A percentile compares a stretch with the other conserved stretches of the same genome.
phyloP scores from a whole-genome alignment of 371 early-diverging fungal genomes.

The Apophysomyces sp. region DNA sequence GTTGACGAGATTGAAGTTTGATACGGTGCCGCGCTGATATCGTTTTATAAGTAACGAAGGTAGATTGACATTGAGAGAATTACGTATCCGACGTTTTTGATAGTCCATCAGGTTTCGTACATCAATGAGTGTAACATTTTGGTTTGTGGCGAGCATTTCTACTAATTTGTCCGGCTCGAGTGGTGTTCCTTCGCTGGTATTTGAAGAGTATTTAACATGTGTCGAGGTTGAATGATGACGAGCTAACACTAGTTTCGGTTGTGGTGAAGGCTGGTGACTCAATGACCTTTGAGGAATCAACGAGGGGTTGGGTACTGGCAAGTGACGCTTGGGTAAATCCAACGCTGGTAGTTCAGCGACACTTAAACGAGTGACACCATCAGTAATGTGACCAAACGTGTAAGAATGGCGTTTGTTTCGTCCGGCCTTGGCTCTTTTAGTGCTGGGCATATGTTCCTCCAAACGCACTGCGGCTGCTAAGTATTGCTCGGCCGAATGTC shows the following conservation, averaged over 20 bases:
- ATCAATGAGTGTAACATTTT: slow-evolving; percentile 38
- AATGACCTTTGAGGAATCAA: slow-evolving; percentile 31
- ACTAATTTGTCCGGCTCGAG: slow-evolving; percentile 23
- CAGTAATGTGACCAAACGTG: slow-evolving; percentile 4
- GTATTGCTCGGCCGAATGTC: slow-evolving; percentile 8
- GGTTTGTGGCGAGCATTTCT: slow-evolving; percentile 8
- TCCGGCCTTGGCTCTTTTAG: background rate
- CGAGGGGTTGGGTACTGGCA: background rate
- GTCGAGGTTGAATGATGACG: slow-evolving; percentile 14
- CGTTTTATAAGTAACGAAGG: slow-evolving; percentile 62
- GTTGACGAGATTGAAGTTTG: slow-evolving; percentile 59
- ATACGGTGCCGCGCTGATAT: slow-evolving; percentile 58
- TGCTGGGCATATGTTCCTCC: background rate
- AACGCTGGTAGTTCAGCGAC: background rate
- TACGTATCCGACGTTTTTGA: slow-evolving; percentile 33
- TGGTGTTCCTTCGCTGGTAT: slow-evolving; percentile 4
- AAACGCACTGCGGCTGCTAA: background rate
- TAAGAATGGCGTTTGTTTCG: slow-evolving; percentile 6
- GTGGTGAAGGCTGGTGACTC: slow-evolving; percentile 28
- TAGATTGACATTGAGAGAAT: slow-evolving; percentile 61
- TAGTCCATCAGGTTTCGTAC: slow-evolving; percentile 47
- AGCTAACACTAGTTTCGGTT: slow-evolving; percentile 4
- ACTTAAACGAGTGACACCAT: background rate
- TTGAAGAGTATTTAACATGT: slow-evolving; percentile 3
- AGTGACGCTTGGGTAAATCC: background rate